Evolutionary conservation across 495 filamentous ascomycete species (phyloP).

Genomic region (Acidomyces sp.): DNA sequence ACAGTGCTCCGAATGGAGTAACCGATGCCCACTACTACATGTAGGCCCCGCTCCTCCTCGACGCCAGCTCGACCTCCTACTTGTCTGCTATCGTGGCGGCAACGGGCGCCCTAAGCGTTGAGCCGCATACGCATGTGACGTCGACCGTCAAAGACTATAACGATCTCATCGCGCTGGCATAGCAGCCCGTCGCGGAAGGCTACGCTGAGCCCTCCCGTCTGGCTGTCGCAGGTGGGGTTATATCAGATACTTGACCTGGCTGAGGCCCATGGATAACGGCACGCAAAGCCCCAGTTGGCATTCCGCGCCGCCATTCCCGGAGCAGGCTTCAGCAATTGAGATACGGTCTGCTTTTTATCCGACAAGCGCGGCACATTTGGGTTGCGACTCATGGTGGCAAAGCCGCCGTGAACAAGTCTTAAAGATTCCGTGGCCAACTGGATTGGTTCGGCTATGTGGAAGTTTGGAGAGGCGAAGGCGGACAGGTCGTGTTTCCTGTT

Average conservation of each 20-base stretch:
- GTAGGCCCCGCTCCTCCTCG: slow-evolving; percentile 22
- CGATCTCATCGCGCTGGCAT: slow-evolving; percentile 24
- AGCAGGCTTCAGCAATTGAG: slow-evolving; percentile 7
- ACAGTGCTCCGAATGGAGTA: slow-evolving; percentile 20
- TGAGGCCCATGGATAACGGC: slow-evolving; percentile 10
- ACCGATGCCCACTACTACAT: slow-evolving; percentile 22
- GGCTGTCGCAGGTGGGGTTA: slow-evolving; percentile 25
- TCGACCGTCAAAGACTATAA: slow-evolving; percentile 25
- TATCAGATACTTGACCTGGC: slow-evolving; percentile 24
- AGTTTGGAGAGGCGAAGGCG: slow-evolving; percentile 5
- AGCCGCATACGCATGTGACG: slow-evolving; percentile 19
- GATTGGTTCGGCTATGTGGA: slow-evolving; percentile 8
- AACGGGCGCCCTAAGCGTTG: slow-evolving; percentile 25
- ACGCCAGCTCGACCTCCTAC: slow-evolving; percentile 24
- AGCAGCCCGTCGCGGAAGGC: slow-evolving; percentile 22
- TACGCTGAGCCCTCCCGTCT: slow-evolving; percentile 22
- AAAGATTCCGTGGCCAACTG: slow-evolving; percentile 1
- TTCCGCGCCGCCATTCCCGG: slow-evolving; percentile 13
- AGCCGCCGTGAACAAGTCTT: slow-evolving; percentile 2
- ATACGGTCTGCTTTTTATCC: slow-evolving; percentile 7
- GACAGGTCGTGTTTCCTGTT: slow-evolving; percentile 1
- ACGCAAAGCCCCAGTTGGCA: slow-evolving; percentile 7
- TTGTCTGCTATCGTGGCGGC: slow-evolving; percentile 27
- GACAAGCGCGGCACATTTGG: slow-evolving; percentile 7
- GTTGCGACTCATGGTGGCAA: slow-evolving; percentile 2